A percentile compares a stretch with the other conserved stretches of the same genome.
Conservation (phyloP, 73 alveolate species). For the Paramecium biaurelia region DNA sequence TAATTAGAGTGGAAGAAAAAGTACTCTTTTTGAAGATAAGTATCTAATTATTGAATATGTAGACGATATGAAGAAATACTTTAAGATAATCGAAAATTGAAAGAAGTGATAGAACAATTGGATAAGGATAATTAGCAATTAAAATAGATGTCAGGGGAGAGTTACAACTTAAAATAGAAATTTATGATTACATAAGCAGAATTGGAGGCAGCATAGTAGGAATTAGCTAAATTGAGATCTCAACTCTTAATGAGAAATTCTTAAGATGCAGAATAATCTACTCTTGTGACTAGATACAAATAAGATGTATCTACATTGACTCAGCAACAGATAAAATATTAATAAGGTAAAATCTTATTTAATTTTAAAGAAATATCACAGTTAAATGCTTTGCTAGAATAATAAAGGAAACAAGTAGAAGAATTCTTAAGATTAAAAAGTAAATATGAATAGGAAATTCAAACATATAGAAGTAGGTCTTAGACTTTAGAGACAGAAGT, state of each 20-base stretch:
- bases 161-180: not conserved
- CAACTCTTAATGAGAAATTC: conserved; percentile 18
- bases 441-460: not conserved
- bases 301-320: not conserved
- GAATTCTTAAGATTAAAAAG: not conserved
- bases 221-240: not conserved
- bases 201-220: conserved; percentile 41
- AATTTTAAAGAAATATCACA: not conserved
- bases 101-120: conserved; percentile 10
- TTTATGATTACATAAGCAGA: conserved; percentile 27
- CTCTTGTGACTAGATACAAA: not conserved
- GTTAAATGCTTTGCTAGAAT: not conserved
- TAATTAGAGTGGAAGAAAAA: not conserved
- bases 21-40: not conserved
- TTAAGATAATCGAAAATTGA: not conserved
- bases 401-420: not conserved
- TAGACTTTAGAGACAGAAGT: not conserved
- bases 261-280: not conserved
- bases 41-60: not conserved
- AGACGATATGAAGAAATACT: conserved; percentile 50
- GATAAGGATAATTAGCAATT: conserved; percentile 14
- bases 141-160: conserved; percentile 4
- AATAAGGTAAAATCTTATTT: not conserved
- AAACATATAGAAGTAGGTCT: not conserved
- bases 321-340: not conserved